Base-by-base conservation (phyloP, 2,329 filamentous ascomycete genomes). In the Ophiostoma quercus region DNA sequence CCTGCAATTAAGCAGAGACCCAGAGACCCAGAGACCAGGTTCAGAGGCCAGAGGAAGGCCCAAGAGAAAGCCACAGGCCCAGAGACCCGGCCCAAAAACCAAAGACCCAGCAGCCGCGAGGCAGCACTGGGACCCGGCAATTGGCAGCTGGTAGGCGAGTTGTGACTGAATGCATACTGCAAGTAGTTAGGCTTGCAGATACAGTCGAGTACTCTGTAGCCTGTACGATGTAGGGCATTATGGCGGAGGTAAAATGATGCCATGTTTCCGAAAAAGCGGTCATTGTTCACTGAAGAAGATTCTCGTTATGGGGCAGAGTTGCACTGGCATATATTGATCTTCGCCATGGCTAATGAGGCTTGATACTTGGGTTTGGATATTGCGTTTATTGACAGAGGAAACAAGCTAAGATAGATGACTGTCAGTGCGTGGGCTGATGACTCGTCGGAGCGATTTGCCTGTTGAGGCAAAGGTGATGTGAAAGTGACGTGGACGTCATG, bases 81-180 rank as follows among this genome's bases (percentile, higher is more conserved):
- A 16, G 7, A 34, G 63, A 1, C 16, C 25, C 25, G 43, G 43
- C n/a, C 54, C 12, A 22, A 43, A 29, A 29, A 29, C 25, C 25
- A 29, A 29, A 43, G 41, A 14, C 32, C 51, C 6, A n/a, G 32
- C 22, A 43, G 12, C 29, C 5, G n/a, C 67, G 19, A 14, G 51
- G 63, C 39, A 63, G 57, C 67, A 39, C 67, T 62, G 57, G 25
- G 25, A 34, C 25, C 25, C 57, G 57, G 57, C 57, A 62, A 34
- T 32, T 62, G 22, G 12, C 25, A 29, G 25, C 22, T 62, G 57
- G 57, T 29, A 62, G 57, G 12, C 39, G 39, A 68, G 47, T 34
- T 37, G 7, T 67, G 66, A 54, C 43, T 47, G 25, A 47, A 29
- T 32, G 39, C 57, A n/a, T 47, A 25, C 47, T 43, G 41, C 37